phyloP scores from a whole-genome alignment of 1,139 yeast species.

The Magnusiomyces suaveolens region DNA sequence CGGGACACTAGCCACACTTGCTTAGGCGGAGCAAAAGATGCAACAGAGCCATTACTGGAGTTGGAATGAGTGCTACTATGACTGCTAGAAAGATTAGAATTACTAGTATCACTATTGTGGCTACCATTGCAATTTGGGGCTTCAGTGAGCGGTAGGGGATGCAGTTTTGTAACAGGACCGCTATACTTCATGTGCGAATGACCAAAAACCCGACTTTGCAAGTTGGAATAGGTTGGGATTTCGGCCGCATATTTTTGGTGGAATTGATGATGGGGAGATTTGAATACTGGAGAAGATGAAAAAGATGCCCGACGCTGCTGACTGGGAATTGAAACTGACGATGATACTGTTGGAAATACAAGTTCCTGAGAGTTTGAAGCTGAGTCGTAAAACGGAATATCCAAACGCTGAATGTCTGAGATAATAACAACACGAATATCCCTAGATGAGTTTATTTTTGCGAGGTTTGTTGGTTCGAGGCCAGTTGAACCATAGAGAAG shows the following conservation, averaged over 20 bases:
- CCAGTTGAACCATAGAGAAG: slow-evolving; percentile 23
- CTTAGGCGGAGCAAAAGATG: not conserved
- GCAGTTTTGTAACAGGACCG: slow-evolving; percentile 12
- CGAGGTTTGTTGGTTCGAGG: not conserved
- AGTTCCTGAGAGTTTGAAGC: not conserved
- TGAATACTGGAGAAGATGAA: not conserved
- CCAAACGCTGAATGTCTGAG: slow-evolving; percentile 20
- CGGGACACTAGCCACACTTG: slow-evolving; percentile 12
- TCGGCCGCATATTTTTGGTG: slow-evolving; percentile 6
- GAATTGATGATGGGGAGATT: not conserved
- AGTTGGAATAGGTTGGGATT: slow-evolving; percentile 6
- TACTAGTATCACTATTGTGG: not conserved
- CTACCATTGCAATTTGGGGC: not conserved
- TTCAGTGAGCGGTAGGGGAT: slow-evolving; percentile 8
- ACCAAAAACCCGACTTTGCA: slow-evolving; percentile 12
- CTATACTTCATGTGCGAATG: slow-evolving; percentile 5
- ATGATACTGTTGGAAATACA: not conserved
- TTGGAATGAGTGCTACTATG: not conserved
- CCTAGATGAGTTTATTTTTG: slow-evolving; percentile 12
- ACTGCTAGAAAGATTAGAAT: not conserved
- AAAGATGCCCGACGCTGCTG: not conserved
- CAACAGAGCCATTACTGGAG: not conserved
- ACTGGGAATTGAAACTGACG: not conserved
- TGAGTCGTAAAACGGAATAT: slow-evolving; percentile 22
- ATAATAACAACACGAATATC: slow-evolving; percentile 24